These are phyloP conservation scores for Triangularia verruculosa DNA, from an alignment of 2,329 filamentous ascomycete species.

Conservation along the genomic window DNA sequence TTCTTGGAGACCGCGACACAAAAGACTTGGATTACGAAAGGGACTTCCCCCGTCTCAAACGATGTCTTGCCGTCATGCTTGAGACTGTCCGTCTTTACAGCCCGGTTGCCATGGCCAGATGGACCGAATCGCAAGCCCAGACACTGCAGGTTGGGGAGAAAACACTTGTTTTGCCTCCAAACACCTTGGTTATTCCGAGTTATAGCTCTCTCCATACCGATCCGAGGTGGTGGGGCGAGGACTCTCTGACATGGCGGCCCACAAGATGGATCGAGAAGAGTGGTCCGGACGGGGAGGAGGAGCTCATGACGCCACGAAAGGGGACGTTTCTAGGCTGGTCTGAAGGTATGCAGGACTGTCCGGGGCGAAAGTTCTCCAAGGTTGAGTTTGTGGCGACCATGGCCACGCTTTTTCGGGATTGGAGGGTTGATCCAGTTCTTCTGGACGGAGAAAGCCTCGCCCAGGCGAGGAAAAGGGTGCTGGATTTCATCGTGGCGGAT, in stretches of 20 bases:
- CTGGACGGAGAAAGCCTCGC: constrained; percentile 21
- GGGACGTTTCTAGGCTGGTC: constrained; percentile 32
- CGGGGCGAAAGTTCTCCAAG: constrained; percentile 34
- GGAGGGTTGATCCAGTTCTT: constrained; percentile 26
- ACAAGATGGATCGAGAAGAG: constrained; percentile 26
- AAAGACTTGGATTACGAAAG: constrained; percentile 35
- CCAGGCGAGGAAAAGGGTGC: constrained; percentile 22
- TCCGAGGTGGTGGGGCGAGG: constrained; percentile 29
- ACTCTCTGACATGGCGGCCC: constrained; percentile 28
- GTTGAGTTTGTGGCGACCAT: constrained; percentile 35
- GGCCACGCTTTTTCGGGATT: constrained; percentile 28
- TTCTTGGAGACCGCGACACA: constrained; percentile 22
- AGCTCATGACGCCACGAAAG: constrained; percentile 17
- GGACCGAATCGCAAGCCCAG: constrained; percentile 22
- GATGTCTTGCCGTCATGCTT: constrained; percentile 40
- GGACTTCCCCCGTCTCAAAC: constrained; percentile 40
- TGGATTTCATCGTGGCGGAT: constrained; percentile 26
- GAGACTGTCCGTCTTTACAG: constrained; percentile 44
- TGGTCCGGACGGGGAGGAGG: constrained; percentile 16
- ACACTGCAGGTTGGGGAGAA: constrained; percentile 22
- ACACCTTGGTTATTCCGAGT: constrained; percentile 25
- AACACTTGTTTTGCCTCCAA: constrained; percentile 23
- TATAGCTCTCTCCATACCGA: constrained; percentile 28
- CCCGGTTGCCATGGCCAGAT: constrained; percentile 32
- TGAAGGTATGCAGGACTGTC: constrained; percentile 32